Base-by-base conservation (phyloP, 257 asterid genomes). In the Nemophila menziesii region DNA sequence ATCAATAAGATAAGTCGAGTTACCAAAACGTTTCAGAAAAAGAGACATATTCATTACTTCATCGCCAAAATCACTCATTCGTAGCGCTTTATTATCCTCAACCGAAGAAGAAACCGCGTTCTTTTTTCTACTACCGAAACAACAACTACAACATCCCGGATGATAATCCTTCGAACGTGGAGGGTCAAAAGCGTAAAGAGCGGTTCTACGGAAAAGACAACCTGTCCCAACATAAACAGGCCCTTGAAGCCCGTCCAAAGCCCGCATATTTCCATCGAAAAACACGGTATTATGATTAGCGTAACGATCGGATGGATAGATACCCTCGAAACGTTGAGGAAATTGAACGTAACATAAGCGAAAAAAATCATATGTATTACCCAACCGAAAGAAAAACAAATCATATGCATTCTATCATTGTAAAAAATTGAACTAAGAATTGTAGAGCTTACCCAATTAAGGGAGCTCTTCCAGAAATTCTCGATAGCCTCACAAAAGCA, bases 251-350 rank as follows among this genome's bases (percentile, higher is more conserved):
- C 46, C 46, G 5, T 41, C 46, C 20, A 41, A 15, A 24, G 46
- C 46, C 18, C 46, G 46, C 46, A 41, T 41, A 24, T 41, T 41
- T 1, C 12, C 64, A 44, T 58, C 58, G 11, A 51, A 51, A 27
- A 58, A 58, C 5, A 58, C 48, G 0, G 58, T 58, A 21, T 51
- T 58, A 17, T 37, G 49, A 26, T 45, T 58, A 0, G 64, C 64
- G 15, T 50, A 58, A 4, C 52, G 64, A 43, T 58, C 64, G 19
- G 43, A 36, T 16, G 10, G 37, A 44, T 58, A 53, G 12, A 58
- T 49, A 11, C 64, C 64, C 23, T 58, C 64, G 12, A 49, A 58
- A 44, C 64, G 49, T n/a, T 49, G 64, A 22, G 64, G 57, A 39
- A 58, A 58, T 16, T 58, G 64, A 21, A 58, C 51, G 18, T 58